Conservation (phyloP, 1,139 yeast genomes). For the Debaryomycetaceae sp. region DNA sequence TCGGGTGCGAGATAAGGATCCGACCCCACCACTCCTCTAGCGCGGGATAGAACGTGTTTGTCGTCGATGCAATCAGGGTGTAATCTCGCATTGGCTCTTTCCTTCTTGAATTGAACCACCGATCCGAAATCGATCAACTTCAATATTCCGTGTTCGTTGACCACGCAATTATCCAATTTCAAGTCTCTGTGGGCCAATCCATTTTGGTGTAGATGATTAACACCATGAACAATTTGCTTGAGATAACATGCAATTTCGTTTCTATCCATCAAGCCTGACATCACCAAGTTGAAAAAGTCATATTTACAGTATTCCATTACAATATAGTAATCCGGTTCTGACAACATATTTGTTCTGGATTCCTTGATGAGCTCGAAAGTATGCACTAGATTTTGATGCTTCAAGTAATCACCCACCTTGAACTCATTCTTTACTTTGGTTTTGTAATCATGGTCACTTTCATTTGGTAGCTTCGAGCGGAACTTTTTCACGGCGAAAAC, state of each 20-base stretch:
- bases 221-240: constrained; percentile 63
- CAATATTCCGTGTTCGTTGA: constrained; percentile 54
- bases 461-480: constrained; percentile 49
- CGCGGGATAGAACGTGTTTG: constrained; percentile 27
- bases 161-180: constrained; percentile 76
- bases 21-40: constrained; percentile 74
- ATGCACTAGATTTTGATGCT: constrained; percentile 60
- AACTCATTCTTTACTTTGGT: constrained; percentile 66
- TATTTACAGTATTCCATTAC: constrained; percentile 75
- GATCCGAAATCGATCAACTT: constrained; percentile 78
- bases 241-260: constrained; percentile 66
- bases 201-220: constrained; percentile 55
- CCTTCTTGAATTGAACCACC: constrained; percentile 58
- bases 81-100: constrained; percentile 17
- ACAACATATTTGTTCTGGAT: constrained; percentile 20
- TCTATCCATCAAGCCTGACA: constrained; percentile 62
- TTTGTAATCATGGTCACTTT: constrained; percentile 53
- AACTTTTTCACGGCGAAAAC: constrained; percentile 71
- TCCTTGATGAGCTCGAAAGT: constrained; percentile 64
- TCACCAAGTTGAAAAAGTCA: constrained; percentile 74
- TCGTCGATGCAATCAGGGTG: constrained; percentile 21
- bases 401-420: constrained; percentile 57
- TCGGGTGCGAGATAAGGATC: constrained; percentile 84
- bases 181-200: constrained; percentile 78
- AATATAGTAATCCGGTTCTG: constrained; percentile 47